Conservation (phyloP, 371 early-diverging fungal genomes). For the Mortierella sp. region DNA sequence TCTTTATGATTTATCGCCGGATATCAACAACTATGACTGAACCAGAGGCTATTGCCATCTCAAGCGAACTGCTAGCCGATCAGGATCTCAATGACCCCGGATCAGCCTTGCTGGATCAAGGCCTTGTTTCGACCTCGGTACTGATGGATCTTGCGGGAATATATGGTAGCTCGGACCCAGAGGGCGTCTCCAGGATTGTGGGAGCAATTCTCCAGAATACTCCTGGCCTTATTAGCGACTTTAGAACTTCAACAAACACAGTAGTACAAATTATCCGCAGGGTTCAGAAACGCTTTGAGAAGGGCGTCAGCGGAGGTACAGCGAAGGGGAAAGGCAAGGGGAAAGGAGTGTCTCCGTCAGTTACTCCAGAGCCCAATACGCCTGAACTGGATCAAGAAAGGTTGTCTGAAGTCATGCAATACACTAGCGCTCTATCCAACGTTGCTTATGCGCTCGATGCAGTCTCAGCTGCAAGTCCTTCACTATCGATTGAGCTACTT, state of each 20-base stretch:
- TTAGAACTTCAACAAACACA: conserved; percentile 36
- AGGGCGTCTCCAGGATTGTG: conserved; percentile 55
- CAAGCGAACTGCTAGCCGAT: conserved; percentile 2
- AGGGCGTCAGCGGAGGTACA: conserved; percentile 37
- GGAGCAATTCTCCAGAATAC: conserved; percentile 35
- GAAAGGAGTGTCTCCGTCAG: conserved; percentile 26
- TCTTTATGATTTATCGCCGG: conserved; percentile 35
- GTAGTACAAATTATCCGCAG: conserved; percentile 57
- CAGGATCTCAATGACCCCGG: conserved; percentile 29
- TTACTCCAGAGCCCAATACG: conserved; percentile 22
- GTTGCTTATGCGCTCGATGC: conserved; percentile 39
- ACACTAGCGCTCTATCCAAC: conserved; percentile 32
- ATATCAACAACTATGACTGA: conserved; percentile 39
- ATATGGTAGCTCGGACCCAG: conserved; percentile 59
- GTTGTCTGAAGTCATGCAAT: conserved; percentile 35
- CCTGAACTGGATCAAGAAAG: conserved; percentile 28
- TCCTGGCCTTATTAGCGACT: conserved; percentile 40
- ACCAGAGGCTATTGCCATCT: conserved; percentile 18
- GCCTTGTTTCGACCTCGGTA: conserved; percentile 54
- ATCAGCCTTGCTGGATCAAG: conserved; percentile 41
- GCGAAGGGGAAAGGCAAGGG: conserved; percentile 54
- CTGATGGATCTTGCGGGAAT: conserved; percentile 60
- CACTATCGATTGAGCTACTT: conserved; percentile 26
- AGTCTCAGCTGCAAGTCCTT: conserved; percentile 28
- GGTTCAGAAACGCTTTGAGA: conserved; percentile 53